Percentiles rank a stretch among this genome's conserved stretches.
These are phyloP conservation scores for Phytophthora ramorum DNA, from an alignment of 352 stramenopile species.

Conservation along the genomic window DNA sequence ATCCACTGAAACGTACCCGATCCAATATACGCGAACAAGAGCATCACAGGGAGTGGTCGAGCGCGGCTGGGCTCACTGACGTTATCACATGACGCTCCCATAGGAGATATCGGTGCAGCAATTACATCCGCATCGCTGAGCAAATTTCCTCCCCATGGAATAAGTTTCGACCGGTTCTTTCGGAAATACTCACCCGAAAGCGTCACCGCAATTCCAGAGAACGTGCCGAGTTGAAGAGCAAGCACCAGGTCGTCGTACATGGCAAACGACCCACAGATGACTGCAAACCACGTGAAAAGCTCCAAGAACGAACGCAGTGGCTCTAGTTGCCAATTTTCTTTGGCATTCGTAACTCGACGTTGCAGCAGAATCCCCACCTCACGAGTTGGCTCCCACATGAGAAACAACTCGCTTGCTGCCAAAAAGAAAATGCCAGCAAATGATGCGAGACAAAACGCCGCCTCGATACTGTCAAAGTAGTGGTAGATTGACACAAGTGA, in stretches of 20 bases:
- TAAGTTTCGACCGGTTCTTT: constrained; percentile 62
- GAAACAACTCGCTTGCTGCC: constrained; percentile 78
- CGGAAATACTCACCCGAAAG: constrained; percentile 82
- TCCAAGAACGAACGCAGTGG: constrained; percentile 85
- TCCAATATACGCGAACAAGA: constrained; percentile 87
- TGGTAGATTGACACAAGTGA: constrained; percentile 85
- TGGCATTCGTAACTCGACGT: constrained; percentile 75
- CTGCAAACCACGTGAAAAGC: constrained; percentile 82
- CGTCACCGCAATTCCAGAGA: constrained; percentile 83
- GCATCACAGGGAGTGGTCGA: constrained; percentile 61
- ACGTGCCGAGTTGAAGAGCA: constrained; percentile 82
- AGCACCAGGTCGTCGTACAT: constrained; percentile 85
- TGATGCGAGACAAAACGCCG: constrained; percentile 82
- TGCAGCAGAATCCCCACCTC: constrained; percentile 79
- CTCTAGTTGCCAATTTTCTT: constrained; percentile 78
- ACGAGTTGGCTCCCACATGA: constrained; percentile 84
- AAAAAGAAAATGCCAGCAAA: constrained; percentile 84
- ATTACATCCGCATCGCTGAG: constrained; percentile 29
- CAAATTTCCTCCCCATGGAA: constrained; percentile 50
- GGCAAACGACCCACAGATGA: constrained; percentile 81
- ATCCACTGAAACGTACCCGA: constrained; percentile 91
- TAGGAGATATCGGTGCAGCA: constrained; percentile 29
- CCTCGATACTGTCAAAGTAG: constrained; percentile 87
- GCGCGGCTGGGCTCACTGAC: constrained; percentile 17
- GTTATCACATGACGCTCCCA: constrained; percentile 16